Evolutionary conservation across 768 basidiomycete species (phyloP), one percentile per base, ranked within the genome.

Genomic region (Mycena leptocephala): DNA sequence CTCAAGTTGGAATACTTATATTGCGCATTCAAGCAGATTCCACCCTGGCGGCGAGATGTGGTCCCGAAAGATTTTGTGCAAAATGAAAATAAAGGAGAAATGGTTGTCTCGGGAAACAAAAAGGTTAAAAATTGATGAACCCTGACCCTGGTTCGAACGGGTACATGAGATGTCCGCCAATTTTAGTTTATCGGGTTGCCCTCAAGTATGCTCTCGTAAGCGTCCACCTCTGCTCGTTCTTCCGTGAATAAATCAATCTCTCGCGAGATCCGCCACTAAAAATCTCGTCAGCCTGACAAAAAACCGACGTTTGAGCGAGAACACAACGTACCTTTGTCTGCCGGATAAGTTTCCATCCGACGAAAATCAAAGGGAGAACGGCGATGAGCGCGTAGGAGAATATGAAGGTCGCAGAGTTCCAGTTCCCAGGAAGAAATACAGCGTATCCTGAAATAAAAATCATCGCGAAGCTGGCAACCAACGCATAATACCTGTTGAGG

Each of bases 391-490:
- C 83, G 67, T 90, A 90, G 0, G 88, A 89, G 75, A 90, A 91
- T 24, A 90, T 75, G 81, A 90, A 91, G 2, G 84, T 86, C 6
- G 87, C 82, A 11, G 86, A 75, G 58, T 86, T 82, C 90, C 90
- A 91, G 30, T 79, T 80, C 8, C 89, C 89, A 10, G 89, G 89
- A 7, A 91, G 85, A 76, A 91, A 90, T n/a, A 90, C 89, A 2
- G 84, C 84, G 67, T 89, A 90, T 1, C 89, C 89, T 16, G 87
- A 83, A 0, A 90, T 83, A 63, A 91, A 86, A 7, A 87, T 83
- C 89, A 90, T 89, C 0, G 82, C 80, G 33, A 87, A 75, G 24
- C 88, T 89, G 11, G 87, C 89, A 18, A 74, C 62, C 13, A 90
- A 81, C 4, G 85, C 88, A 69, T 89, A 90, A 70, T 89, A 90